Evolutionary conservation across 2,329 filamentous ascomycete species (phyloP).

Genomic region (Scopulariopsis brevicaulis): DNA sequence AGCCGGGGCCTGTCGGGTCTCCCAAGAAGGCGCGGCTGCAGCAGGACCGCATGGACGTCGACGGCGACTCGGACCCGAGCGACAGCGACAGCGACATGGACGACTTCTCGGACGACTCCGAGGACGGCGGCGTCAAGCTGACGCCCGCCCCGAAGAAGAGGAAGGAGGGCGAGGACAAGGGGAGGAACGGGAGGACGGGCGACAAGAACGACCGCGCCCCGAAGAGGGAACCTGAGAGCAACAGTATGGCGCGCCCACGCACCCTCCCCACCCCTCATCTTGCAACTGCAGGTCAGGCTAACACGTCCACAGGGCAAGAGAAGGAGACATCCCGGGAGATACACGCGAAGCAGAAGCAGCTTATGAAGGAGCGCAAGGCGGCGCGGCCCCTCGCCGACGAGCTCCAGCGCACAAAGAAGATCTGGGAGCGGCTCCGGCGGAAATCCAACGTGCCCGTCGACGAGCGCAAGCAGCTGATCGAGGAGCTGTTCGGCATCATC

Average conservation of each 20-base stretch:
- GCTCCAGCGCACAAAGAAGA: slow-evolving; percentile 81
- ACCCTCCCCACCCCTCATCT: not conserved
- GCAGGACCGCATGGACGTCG: slow-evolving; percentile 19
- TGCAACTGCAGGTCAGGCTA: not conserved
- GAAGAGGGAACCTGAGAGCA: slow-evolving; percentile 1
- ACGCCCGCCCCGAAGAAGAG: slow-evolving; percentile 14
- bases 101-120: slow-evolving; percentile 34
- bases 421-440: slow-evolving; percentile 87
- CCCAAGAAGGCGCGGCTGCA: slow-evolving; percentile 39
- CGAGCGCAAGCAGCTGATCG: slow-evolving; percentile 76
- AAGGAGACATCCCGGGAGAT: slow-evolving; percentile 70
- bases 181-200: not conserved
- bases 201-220: not conserved
- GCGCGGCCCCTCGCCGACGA: slow-evolving; percentile 88
- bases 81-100: slow-evolving; percentile 22
- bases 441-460: slow-evolving; percentile 90
- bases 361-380: slow-evolving; percentile 80
- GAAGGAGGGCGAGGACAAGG: slow-evolving; percentile 1
- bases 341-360: slow-evolving; percentile 83
- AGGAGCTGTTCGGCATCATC: slow-evolving; percentile 84
- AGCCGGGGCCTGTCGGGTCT: slow-evolving; percentile 28
- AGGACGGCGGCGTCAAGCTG: slow-evolving; percentile 40
- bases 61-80: slow-evolving; percentile 14
- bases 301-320: not conserved
- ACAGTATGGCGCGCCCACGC: not conserved